Evolutionary conservation across 2,329 filamentous ascomycete species (phyloP).

Genomic region (Sporothrix inflata): DNA sequence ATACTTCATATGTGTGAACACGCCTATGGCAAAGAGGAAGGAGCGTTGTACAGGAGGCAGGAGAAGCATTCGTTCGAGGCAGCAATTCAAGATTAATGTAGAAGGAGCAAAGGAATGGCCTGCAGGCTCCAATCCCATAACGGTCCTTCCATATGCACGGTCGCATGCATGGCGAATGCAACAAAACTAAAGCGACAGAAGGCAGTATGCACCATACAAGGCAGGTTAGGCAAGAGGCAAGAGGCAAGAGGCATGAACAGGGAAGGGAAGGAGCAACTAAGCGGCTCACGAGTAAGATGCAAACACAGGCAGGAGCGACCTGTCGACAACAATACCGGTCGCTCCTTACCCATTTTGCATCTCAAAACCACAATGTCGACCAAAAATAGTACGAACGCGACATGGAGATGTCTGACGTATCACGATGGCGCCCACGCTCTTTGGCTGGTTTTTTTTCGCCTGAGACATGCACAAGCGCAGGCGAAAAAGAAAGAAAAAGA

Average conservation of each 20-base stretch:
- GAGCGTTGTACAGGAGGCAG: neutral
- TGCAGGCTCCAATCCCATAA: neutral
- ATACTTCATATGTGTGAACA: neutral
- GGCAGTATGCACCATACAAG: neutral
- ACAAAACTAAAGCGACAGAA: constrained; percentile 1
- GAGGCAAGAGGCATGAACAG: neutral
- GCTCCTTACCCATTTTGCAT: too few relatives aligned
- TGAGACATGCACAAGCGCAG: constrained; percentile 28
- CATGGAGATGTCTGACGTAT: neutral
- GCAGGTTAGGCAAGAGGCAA: constrained; percentile 12
- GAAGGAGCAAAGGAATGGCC: constrained; percentile 10
- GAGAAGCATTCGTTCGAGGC: neutral
- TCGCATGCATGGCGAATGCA: constrained; percentile 15
- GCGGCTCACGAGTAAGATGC: neutral
- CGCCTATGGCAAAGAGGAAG: neutral
- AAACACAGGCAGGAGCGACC: neutral
- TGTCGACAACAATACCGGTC: neutral
- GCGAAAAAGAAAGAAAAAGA: constrained; percentile 12
- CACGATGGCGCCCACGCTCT: neutral
- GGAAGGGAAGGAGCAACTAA: constrained; percentile 10
- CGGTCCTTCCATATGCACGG: constrained; percentile 13
- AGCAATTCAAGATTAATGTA: neutral
- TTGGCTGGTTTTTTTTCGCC: constrained; percentile 1
- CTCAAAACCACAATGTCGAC: neutral
- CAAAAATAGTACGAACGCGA: neutral